Conservation (phyloP, 1,284 basidiomycete species). For the Anthracocystis setariae region DNA sequence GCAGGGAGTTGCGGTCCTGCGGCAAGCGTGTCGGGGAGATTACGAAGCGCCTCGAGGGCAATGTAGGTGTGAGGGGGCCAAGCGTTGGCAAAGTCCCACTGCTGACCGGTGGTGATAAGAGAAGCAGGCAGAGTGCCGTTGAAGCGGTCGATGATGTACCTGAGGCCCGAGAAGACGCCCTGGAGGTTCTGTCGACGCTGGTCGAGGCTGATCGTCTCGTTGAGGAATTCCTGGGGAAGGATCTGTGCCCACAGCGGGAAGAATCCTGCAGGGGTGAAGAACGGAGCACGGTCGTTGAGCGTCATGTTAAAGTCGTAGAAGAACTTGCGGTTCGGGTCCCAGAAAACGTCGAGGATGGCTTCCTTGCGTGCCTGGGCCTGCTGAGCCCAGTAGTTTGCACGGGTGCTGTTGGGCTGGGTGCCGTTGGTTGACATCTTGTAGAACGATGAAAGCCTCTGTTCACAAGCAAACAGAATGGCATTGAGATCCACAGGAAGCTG, state of each 20-base stretch:
- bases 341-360: conserved; percentile 84
- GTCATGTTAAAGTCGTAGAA: conserved; percentile 80
- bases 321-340: conserved; percentile 81
- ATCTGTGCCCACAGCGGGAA: conserved; percentile 90
- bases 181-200: conserved; percentile 50
- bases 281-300: conserved; percentile 43
- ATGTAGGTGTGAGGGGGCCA: conserved; percentile 71
- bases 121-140: conserved; percentile 82
- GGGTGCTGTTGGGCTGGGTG: conserved; percentile 54
- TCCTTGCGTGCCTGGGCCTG: conserved; percentile 74
- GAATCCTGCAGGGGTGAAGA: conserved; percentile 80
- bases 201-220: conserved; percentile 69
- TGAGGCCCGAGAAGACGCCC: conserved; percentile 79
- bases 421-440: conserved; percentile 72
- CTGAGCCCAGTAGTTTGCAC: conserved; percentile 72
- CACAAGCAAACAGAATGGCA: conserved; percentile 76
- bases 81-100: conserved; percentile 74
- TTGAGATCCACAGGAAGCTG: conserved; percentile 83
- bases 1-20: conserved; percentile 72
- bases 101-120: conserved; percentile 79
- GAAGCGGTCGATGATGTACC: conserved; percentile 81
- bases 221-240: conserved; percentile 77
- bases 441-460: conserved; percentile 68
- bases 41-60: conserved; percentile 79
- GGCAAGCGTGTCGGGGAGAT: conserved; percentile 77